Base-by-base conservation (phyloP, 164 flowering plant species). In the Houttuynia cordata region DNA sequence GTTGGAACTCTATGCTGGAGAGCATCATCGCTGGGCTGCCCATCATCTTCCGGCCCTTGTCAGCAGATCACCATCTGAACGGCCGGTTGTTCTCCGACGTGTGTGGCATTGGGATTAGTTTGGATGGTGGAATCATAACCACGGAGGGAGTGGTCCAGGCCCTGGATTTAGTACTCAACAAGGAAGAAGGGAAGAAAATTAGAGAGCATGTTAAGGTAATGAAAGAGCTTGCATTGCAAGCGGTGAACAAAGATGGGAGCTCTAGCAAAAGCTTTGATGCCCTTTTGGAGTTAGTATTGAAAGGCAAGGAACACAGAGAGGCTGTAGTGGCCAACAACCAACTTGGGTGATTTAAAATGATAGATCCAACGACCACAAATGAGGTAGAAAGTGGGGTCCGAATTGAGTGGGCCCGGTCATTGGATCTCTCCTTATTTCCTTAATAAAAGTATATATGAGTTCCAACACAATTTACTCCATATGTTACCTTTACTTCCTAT, bases 1-100 rank as follows among this genome's bases (percentile, higher is more conserved):
- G 76, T 3, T 73, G 79, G 79, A 73, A 76, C 62, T 73, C 79
- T 4, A 62, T 66, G 39, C 21, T 68, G 40, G 76, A 76, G 60
- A 70, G 76, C 40, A 65, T 73, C 50, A 54, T 58, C 0, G 61
- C 64, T 7, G 77, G 77, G 22, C 73, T 70, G 23, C 76, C 76
- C 19, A 54, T 76, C 67, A 69, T 75, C 51, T 67, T 71, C 14
- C 62, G 71, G 54, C 75, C 75, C 5, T 57, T 73, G 34, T 63
- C 64, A n/a, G 79, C 65, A 3, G 76, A 75, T 13, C 79, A 75
- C 47, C 59, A 42, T 39, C 13, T 70, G 52, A 76, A 76, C 41
- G 70, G 56, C 0, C 58, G 59, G 18, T 24, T 70, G 62, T 41
- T 76, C 24, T 61, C 72, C 0, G 61, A 62, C 10, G 76, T 57